Percentiles rank a stretch among this genome's conserved stretches.
Evolutionary conservation across 148 eudicot genomes (phyloP).

Genomic region (Beta vulgaris): DNA sequence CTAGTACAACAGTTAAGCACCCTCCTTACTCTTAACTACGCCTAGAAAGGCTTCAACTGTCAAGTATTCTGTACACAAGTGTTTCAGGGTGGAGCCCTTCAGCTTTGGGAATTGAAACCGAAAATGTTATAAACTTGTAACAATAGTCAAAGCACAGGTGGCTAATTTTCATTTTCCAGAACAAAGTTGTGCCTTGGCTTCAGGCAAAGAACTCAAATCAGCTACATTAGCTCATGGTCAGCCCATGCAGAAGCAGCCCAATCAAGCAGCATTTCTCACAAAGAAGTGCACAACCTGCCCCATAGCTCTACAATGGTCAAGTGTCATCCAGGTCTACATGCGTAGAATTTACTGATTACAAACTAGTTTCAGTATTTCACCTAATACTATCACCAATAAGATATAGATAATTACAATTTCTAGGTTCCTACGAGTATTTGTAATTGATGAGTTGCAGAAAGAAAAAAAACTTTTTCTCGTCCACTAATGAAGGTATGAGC

Average conservation of each 20-base stretch:
- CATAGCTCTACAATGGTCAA: not conserved
- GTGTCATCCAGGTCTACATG: not conserved
- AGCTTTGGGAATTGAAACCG: not conserved
- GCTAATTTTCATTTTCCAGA: not conserved
- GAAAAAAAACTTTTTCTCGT: no score
- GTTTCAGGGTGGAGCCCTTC: not conserved
- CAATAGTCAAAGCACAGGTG: not conserved
- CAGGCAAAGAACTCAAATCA: not conserved
- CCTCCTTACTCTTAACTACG: not conserved
- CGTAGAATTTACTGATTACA: not conserved
- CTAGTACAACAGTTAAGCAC: not conserved
- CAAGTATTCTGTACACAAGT: not conserved
- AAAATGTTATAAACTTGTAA: no score
- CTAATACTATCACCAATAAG: not conserved
- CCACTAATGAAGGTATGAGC: no score
- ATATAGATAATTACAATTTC: no score
- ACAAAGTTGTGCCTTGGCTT: not conserved
- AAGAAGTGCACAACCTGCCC: not conserved
- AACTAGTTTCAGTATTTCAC: not conserved
- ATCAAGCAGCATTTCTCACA: not conserved
- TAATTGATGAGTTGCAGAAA: no score
- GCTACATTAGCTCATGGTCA: not conserved
- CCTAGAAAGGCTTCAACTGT: not conserved
- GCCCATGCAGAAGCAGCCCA: not conserved
- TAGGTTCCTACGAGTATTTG: no score